Evolutionary conservation across 345 rosid species (phyloP).

Genomic region (Rhizophora apiculata): DNA sequence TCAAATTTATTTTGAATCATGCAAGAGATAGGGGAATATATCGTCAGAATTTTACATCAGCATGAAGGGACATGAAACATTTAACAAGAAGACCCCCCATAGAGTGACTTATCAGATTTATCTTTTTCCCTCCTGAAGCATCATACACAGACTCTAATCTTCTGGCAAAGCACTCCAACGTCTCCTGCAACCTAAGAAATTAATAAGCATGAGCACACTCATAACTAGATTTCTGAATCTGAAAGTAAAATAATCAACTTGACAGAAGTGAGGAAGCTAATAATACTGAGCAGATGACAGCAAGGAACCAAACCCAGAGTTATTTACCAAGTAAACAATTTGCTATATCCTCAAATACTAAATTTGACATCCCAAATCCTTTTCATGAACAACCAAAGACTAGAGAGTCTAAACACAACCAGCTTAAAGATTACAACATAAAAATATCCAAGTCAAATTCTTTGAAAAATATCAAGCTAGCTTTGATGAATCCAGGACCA

Average conservation of each 20-base stretch:
- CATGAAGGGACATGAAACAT: slow-evolving; percentile 82
- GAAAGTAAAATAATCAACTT: not conserved
- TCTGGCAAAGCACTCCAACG: slow-evolving; percentile 60
- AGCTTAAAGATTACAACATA: too few relatives aligned
- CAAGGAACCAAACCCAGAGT: not conserved
- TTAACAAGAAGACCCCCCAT: slow-evolving; percentile 95
- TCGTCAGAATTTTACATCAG: slow-evolving; percentile 49
- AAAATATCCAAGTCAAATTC: too few relatives aligned
- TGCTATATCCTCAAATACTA: too few relatives aligned
- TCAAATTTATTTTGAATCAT: slow-evolving; percentile 1
- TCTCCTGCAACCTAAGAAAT: slow-evolving; percentile 59
- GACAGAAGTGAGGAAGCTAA: too few relatives aligned
- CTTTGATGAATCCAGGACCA: too few relatives aligned
- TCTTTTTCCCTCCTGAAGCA: slow-evolving; percentile 88
- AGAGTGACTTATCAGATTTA: slow-evolving; percentile 81
- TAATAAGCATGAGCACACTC: slow-evolving; percentile 16
- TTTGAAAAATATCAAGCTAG: too few relatives aligned
- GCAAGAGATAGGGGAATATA: not conserved
- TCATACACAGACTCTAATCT: slow-evolving; percentile 64
- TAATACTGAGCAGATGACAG: not conserved
- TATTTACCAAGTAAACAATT: too few relatives aligned
- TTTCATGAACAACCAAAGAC: too few relatives aligned
- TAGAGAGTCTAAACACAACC: too few relatives aligned
- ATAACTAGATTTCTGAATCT: slow-evolving; percentile 1
- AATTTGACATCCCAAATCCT: too few relatives aligned